A percentile compares a stretch with the other conserved stretches of the same genome.
These are phyloP conservation scores for Stagonosporopsis rhizophila DNA, from an alignment of 2,329 filamentous ascomycete genomes.

Conservation along the genomic window DNA sequence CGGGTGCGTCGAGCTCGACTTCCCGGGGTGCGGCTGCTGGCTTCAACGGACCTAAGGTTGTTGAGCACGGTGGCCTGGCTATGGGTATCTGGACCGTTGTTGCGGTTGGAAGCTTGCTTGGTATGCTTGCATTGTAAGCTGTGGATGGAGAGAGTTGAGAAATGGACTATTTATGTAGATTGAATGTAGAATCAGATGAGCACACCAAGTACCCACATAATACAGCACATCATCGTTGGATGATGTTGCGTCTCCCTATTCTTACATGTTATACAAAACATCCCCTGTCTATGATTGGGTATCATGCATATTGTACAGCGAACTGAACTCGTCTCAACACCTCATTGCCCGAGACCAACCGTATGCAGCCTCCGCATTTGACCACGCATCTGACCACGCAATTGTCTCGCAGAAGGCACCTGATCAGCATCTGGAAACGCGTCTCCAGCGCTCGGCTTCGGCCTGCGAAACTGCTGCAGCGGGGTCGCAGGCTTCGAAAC, in stretches of 20 bases:
- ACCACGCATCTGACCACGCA: slow-evolving; percentile 24
- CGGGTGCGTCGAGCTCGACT: slow-evolving; percentile 24
- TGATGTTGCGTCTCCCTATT: background rate
- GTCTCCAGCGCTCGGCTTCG: slow-evolving; percentile 33
- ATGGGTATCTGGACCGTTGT: slow-evolving; percentile 33
- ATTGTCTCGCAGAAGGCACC: slow-evolving; percentile 11
- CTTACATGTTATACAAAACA: slow-evolving; percentile 9
- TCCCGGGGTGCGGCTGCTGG: slow-evolving; percentile 33
- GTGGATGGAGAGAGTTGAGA: background rate
- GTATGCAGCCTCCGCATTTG: slow-evolving; percentile 37
- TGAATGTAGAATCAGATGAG: background rate
- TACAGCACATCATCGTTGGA: background rate
- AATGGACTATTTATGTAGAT: background rate
- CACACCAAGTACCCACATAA: background rate
- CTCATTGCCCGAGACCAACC: slow-evolving; percentile 27
- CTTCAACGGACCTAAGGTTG: slow-evolving; percentile 30
- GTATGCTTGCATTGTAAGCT: slow-evolving; percentile 37
- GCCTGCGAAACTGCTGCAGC: slow-evolving; percentile 26
- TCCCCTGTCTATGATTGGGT: slow-evolving; percentile 7
- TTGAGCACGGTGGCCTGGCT: slow-evolving; percentile 33
- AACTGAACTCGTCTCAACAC: background rate
- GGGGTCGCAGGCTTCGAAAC: slow-evolving; percentile 14
- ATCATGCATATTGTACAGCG: slow-evolving; percentile 12
- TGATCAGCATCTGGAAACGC: slow-evolving; percentile 30
- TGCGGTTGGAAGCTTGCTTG: slow-evolving; percentile 32